Conservation (phyloP, 179 eudicot species). For the Silene noctiflora region DNA sequence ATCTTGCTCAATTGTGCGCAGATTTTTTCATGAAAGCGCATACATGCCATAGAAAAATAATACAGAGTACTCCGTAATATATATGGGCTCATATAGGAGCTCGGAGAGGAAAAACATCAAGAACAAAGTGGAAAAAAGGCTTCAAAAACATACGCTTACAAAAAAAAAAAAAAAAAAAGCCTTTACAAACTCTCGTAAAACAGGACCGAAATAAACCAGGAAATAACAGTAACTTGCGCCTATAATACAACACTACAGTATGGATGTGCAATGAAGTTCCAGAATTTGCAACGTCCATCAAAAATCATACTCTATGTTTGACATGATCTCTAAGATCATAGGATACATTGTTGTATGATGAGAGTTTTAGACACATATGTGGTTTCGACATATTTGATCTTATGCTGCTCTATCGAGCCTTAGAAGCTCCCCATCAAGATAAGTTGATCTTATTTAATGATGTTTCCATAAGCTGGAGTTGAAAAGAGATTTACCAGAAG, state of each 20-base stretch:
- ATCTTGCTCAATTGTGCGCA: no score
- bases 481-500: neutral
- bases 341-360: neutral
- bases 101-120: neutral
- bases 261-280: constrained; percentile 4
- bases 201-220: neutral
- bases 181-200: neutral
- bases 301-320: neutral
- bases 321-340: constrained; percentile 5
- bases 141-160: neutral
- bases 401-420: neutral
- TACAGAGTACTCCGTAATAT: no score
- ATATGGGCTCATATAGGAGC: no score
- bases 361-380: neutral
- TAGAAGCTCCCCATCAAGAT: neutral
- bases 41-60: no score
- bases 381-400: neutral
- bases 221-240: constrained; percentile 6
- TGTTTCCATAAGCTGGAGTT: constrained; percentile 20
- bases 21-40: no score
- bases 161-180: neutral
- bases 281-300: neutral
- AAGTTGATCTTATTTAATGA: constrained; percentile 12
- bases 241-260: constrained; percentile 9
- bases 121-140: neutral